Conservation (phyloP, 2,329 filamentous ascomycete genomes). For the Trichoderma aggressivum region DNA sequence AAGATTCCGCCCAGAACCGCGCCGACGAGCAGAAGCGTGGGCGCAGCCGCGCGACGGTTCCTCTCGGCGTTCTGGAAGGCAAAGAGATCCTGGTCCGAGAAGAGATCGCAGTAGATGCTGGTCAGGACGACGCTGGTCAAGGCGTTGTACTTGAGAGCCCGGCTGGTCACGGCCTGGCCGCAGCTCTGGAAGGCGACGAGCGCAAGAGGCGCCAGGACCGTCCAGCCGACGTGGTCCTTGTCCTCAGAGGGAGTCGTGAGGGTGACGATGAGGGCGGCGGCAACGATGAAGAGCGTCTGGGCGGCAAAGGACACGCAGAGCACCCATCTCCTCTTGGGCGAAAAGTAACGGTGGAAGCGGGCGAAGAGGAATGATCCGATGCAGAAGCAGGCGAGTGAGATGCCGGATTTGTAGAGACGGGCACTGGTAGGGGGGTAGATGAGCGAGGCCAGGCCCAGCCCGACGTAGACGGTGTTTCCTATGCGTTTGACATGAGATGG, state of each 20-base stretch:
- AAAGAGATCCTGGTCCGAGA: conserved; percentile 59
- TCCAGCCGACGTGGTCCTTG: conserved; percentile 51
- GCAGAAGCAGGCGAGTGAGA: conserved; percentile 68
- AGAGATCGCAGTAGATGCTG: conserved; percentile 77
- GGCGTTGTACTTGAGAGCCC: conserved; percentile 65
- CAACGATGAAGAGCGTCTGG: conserved; percentile 49
- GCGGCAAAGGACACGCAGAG: conserved; percentile 56
- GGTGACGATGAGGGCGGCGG: conserved; percentile 54
- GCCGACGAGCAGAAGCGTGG: conserved; percentile 46
- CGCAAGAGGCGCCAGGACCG: conserved; percentile 62
- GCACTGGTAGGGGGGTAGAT: conserved; percentile 27
- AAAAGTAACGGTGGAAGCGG: conserved; percentile 61
- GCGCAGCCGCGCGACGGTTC: conserved; percentile 50
- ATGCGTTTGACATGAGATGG: not conserved
- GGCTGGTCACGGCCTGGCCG: conserved; percentile 72
- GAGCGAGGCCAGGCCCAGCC: conserved; percentile 65
- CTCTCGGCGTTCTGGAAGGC: conserved; percentile 44
- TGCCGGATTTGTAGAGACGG: conserved; percentile 56
- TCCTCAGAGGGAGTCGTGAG: conserved; percentile 39
- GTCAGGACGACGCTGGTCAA: conserved; percentile 78
- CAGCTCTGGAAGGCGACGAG: conserved; percentile 73
- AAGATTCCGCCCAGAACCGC: conserved; percentile 50
- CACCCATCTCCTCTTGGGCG: conserved; percentile 62
- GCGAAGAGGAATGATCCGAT: conserved; percentile 69
- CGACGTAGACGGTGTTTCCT: conserved; percentile 77